A percentile compares a stretch with the other conserved stretches of the same genome.
Evolutionary conservation across 441 rosid species (phyloP).

Genomic region (Flueggea neowawraea): DNA sequence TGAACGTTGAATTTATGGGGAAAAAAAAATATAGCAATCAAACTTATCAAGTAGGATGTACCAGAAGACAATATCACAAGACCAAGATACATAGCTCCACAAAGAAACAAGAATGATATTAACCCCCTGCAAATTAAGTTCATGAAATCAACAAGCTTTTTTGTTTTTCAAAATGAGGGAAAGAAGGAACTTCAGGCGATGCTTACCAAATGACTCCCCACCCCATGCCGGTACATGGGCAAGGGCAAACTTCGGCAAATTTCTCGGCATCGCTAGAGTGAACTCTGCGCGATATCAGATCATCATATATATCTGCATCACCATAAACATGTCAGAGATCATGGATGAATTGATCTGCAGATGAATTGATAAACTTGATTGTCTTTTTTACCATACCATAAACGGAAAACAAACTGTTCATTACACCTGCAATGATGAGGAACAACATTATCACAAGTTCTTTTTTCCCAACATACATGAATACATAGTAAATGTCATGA

Average conservation of each 20-base stretch:
- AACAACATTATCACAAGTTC: neutral
- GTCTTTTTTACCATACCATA: slow-evolving; percentile 48
- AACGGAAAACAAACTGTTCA: slow-evolving; percentile 95
- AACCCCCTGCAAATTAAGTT: slow-evolving; percentile 66
- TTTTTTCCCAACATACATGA: too few relatives aligned
- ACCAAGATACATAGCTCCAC: slow-evolving; percentile 76
- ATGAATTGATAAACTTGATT: neutral
- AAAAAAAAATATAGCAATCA: neutral
- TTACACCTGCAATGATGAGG: slow-evolving; percentile 61
- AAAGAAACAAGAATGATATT: slow-evolving; percentile 77
- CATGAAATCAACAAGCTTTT: slow-evolving; percentile 22
- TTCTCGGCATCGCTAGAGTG: slow-evolving; percentile 93
- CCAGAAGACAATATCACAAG: slow-evolving; percentile 77
- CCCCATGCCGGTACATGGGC: slow-evolving; percentile 85
- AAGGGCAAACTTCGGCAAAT: slow-evolving; percentile 93
- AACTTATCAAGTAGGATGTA: neutral
- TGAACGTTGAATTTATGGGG: too few relatives aligned
- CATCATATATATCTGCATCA: slow-evolving; percentile 77
- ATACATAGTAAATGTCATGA: too few relatives aligned
- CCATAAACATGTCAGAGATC: neutral
- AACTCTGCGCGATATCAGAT: slow-evolving; percentile 83
- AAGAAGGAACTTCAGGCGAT: slow-evolving; percentile 7
- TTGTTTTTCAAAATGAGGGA: too few relatives aligned
- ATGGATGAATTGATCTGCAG: slow-evolving; percentile 7
- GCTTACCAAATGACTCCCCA: slow-evolving; percentile 93